Evolutionary conservation across 2,329 filamentous ascomycete species (phyloP), one percentile per base, ranked within the genome.

Genomic region (Nigrospora oryzae): DNA sequence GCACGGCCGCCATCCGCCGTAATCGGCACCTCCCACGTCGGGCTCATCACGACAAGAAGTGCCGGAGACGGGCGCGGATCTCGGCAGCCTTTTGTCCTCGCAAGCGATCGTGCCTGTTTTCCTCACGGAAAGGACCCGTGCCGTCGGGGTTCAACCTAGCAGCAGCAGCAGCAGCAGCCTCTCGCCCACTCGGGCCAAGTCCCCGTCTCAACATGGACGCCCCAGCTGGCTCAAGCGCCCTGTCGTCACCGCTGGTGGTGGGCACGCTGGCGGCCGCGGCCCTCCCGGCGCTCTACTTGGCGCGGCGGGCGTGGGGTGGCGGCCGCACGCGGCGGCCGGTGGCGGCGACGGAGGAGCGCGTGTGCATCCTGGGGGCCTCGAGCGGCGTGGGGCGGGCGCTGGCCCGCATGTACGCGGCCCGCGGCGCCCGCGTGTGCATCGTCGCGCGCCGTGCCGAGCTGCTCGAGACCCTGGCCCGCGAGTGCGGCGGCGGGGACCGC

Each of bases 281-380:
- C 11, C 40, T 34, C 5, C 32, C 40, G 12, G 40, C 33, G 4
- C 33, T 42, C 12, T 42, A 42, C 33, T 10, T 36, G 14, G 13
- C 16, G 10, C 23, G 23, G 23, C 23, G 23, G 23, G 23, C 23
- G 23, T 28, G 23, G 23, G 23, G 23, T 7, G 23, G 23, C 23
- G 23, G 23, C 23, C 5, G 23, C n/a, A n/a, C n/a, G n/a, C n/a
- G n/a, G n/a, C 5, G 5, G 23, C 19, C 17, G 13, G 35, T 44
- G n/a, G 12, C 28, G 13, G 13, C 46, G 30, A 36, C 43, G 1
- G 41, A 54, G 31, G 61, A 63, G 43, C 59, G 61, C 11, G 58
- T 63, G 17, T 51, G 62, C 13, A 49, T 63, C 28, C 49, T 63
- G 42, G 61, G 61, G 5, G 61, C 61, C 2, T 63, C 61, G 1